A percentile compares a stretch with the other conserved stretches of the same genome.
These are phyloP conservation scores for Russula dissimulans DNA, from an alignment of 768 basidiomycete species.

Conservation along the genomic window DNA sequence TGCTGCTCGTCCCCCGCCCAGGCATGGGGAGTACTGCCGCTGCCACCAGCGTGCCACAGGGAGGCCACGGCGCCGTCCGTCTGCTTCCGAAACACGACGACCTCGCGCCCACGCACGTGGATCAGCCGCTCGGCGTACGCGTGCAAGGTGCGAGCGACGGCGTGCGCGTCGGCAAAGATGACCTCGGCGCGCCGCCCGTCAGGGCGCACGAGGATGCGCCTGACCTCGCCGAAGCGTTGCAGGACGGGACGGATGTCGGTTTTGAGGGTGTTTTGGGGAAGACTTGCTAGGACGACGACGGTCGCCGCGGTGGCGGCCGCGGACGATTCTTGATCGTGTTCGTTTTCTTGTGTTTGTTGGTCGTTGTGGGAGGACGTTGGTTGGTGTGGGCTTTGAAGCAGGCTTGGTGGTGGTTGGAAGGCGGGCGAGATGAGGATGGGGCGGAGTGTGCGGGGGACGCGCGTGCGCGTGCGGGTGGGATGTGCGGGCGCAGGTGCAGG, in stretches of 20 bases:
- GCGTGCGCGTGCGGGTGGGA: neutral
- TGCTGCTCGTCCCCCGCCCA: neutral
- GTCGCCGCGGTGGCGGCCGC: neutral
- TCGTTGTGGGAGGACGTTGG: too few species aligned
- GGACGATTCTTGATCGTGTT: neutral
- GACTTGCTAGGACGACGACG: neutral
- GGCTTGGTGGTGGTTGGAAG: neutral
- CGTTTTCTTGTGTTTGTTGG: too few species aligned
- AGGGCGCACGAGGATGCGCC: neutral
- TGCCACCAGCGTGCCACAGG: neutral
- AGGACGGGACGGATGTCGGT: conserved; percentile 1
- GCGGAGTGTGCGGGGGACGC: neutral
- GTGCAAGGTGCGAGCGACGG: neutral
- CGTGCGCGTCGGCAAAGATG: neutral
- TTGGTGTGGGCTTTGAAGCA: neutral
- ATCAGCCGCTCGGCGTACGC: conserved; percentile 7
- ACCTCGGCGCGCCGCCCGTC: neutral
- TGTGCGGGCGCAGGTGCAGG: too few species aligned
- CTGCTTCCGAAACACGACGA: neutral
- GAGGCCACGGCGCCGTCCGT: too few species aligned
- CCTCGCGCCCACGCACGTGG: neutral
- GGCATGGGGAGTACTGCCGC: neutral
- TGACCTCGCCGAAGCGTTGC: conserved; percentile 1
- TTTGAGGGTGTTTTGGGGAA: neutral
- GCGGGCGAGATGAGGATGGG: conserved; percentile 3